Percentiles rank a stretch among this genome's conserved stretches.
Conservation (phyloP, 805 yeast species). For the Zygotorulaspora florentina region DNA sequence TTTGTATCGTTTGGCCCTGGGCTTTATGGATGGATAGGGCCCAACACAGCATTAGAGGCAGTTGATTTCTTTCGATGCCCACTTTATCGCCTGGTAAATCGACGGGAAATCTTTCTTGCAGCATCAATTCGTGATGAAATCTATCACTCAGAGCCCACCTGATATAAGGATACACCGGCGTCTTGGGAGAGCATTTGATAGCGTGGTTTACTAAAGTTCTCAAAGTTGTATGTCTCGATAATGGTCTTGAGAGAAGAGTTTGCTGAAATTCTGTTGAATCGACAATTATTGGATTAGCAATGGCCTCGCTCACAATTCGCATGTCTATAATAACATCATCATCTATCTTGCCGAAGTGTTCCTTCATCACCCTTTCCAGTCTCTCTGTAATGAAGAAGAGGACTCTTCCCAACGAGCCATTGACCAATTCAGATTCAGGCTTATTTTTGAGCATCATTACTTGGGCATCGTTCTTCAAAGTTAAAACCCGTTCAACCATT, state of each 20-base stretch:
- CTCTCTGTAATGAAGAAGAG: slow-evolving; percentile 35
- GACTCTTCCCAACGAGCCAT: slow-evolving; percentile 86
- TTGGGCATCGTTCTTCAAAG: slow-evolving; percentile 80
- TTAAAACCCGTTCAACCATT: slow-evolving; percentile 65
- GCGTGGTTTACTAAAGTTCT: slow-evolving; percentile 21
- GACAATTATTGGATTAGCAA: slow-evolving; percentile 19
- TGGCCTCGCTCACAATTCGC: slow-evolving; percentile 34
- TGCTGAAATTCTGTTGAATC: slow-evolving; percentile 29
- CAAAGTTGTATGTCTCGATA: slow-evolving; percentile 13
- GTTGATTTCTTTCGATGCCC: slow-evolving; percentile 46
- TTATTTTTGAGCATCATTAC: slow-evolving; percentile 89
- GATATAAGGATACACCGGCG: slow-evolving; percentile 32
- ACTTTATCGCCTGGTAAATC: slow-evolving; percentile 35
- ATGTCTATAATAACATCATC: slow-evolving; percentile 31
- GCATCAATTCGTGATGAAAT: slow-evolving; percentile 34
- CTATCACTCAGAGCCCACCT: slow-evolving; percentile 31
- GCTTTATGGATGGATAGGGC: slow-evolving; percentile 81
- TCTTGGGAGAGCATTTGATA: slow-evolving; percentile 15
- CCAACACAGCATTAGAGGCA: slow-evolving; percentile 75
- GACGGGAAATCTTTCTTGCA: slow-evolving; percentile 38
- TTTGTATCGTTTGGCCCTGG: slow-evolving; percentile 75
- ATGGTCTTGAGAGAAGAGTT: slow-evolving; percentile 25
- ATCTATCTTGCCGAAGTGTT: slow-evolving; percentile 24
- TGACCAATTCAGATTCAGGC: slow-evolving; percentile 66
- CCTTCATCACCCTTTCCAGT: slow-evolving; percentile 23